Conservation (phyloP, 1,284 basidiomycete species). For the Lentinus polychrous region DNA sequence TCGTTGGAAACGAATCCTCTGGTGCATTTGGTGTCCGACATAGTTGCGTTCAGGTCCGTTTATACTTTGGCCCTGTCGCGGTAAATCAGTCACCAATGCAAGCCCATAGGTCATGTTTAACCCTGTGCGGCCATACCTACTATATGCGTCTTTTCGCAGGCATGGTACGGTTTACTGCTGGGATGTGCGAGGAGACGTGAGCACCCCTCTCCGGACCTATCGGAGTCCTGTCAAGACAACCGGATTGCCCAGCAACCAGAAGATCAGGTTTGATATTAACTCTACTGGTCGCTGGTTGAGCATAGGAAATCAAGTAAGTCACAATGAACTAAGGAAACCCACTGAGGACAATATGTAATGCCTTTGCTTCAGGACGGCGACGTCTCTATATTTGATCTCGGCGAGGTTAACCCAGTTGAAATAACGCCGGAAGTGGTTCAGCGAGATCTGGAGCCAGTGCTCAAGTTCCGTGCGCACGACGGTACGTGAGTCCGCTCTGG, state of each 20-base stretch:
- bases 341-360: neutral
- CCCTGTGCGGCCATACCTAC: constrained; percentile 57
- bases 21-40: constrained; percentile 38
- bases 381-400: constrained; percentile 40
- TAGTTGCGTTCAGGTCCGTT: constrained; percentile 66
- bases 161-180: constrained; percentile 62
- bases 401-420: constrained; percentile 7
- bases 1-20: constrained; percentile 38
- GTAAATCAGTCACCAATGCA: constrained; percentile 1
- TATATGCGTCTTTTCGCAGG: constrained; percentile 77
- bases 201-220: constrained; percentile 32
- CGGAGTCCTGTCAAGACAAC: constrained; percentile 9
- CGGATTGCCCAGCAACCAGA: constrained; percentile 60
- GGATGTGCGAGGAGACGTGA: constrained; percentile 68
- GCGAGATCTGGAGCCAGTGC: constrained; percentile 16
- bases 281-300: constrained; percentile 60
- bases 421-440: constrained; percentile 4
- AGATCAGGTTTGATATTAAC: constrained; percentile 73
- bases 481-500: constrained; percentile 25
- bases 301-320: constrained; percentile 64
- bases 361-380: constrained; percentile 22
- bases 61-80: too few species aligned
- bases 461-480: constrained; percentile 35
- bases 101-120: constrained; percentile 81
- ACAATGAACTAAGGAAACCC: neutral